phyloP scores from a whole-genome alignment of 129 eudicot genomes.

The Centaurea solstitialis region DNA sequence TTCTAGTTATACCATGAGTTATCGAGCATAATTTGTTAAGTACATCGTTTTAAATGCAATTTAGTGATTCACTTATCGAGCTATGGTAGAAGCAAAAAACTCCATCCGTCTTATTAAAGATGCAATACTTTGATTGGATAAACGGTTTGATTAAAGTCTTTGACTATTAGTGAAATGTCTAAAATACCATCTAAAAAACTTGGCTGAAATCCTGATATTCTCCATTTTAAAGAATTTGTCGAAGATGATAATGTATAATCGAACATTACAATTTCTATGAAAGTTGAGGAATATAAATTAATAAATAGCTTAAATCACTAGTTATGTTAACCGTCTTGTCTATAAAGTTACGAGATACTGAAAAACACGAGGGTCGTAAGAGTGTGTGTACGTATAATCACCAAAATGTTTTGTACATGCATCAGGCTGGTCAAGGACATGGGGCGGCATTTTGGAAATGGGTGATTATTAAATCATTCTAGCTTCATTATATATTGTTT shows the following conservation, averaged over 20 bases:
- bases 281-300: not conserved
- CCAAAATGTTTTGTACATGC: not conserved
- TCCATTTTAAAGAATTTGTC: not conserved
- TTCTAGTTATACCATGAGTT: not conserved
- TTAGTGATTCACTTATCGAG: not conserved
- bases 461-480: slow-evolving; percentile 36
- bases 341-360: not conserved
- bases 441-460: slow-evolving; percentile 93
- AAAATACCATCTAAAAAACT: not conserved
- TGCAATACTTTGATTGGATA: too few species aligned
- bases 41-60: not conserved
- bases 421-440: slow-evolving; percentile 91
- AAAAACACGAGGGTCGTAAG: not conserved
- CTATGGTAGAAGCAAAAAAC: not conserved
- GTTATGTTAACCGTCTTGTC: too few species aligned
- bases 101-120: not conserved
- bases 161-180: not conserved
- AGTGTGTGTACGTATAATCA: not conserved
- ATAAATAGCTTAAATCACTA: not conserved
- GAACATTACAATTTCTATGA: not conserved
- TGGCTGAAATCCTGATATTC: not conserved
- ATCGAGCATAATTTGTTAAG: not conserved
- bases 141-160: too few species aligned
- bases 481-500: too few species aligned
- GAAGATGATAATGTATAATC: not conserved